Percentiles rank a stretch among this genome's conserved stretches.
phyloP scores from a whole-genome alignment of 2,329 filamentous ascomycete genomes.

The Monilinia laxa region DNA sequence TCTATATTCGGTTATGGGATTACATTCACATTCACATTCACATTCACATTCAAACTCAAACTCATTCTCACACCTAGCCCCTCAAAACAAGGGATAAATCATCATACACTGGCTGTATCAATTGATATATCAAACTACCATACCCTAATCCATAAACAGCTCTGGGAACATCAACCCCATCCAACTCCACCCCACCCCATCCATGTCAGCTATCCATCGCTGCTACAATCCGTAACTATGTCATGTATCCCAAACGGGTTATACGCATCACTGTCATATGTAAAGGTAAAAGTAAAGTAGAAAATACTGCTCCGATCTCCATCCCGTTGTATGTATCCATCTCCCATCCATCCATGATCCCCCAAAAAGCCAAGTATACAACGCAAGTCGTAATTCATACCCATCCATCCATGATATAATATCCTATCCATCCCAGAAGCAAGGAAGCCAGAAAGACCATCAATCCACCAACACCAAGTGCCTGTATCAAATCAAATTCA shows the following conservation, averaged over 20 bases:
- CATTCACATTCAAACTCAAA: too few relatives aligned
- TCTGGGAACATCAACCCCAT: too few relatives aligned
- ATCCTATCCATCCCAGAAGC: conserved; percentile 10
- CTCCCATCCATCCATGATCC: not conserved
- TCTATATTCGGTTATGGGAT: too few relatives aligned
- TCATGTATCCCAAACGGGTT: not conserved
- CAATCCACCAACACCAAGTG: conserved; percentile 10
- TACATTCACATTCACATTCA: too few relatives aligned
- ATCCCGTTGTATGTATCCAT: not conserved
- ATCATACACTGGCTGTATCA: too few relatives aligned
- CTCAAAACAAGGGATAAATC: too few relatives aligned
- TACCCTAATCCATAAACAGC: not conserved
- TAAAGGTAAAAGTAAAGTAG: not conserved
- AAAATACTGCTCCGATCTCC: not conserved
- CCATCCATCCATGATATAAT: conserved; percentile 18
- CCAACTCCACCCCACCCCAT: not conserved
- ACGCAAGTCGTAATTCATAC: conserved; percentile 6
- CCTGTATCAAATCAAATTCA: conserved; percentile 6
- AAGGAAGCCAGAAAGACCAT: not conserved
- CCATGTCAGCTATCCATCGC: not conserved
- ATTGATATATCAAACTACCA: too few relatives aligned
- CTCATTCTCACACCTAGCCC: too few relatives aligned
- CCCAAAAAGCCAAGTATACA: not conserved
- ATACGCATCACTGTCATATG: not conserved
- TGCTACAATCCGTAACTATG: not conserved